Evolutionary conservation across 306 rosid species (phyloP), one percentile per base, ranked within the genome.

Genomic region (Malus sieversii): DNA sequence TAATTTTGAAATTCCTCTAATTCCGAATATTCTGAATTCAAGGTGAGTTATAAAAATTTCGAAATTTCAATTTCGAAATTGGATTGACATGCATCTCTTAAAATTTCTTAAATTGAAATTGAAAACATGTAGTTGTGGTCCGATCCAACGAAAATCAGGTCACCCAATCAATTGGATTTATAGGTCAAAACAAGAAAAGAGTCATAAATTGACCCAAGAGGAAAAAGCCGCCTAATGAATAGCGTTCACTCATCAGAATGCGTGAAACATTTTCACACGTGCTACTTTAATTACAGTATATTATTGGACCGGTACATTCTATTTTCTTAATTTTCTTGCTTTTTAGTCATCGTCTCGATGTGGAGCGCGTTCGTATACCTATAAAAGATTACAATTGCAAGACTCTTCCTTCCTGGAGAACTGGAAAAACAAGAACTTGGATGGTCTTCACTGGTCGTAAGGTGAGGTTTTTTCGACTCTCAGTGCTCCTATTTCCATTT

Each of bases 211-310:
- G 42, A 38, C 42, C 42, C 7, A 38, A 38, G 42, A 11, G 14
- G 8, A 40, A 78, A 18, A 13, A 15, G 85, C 85, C 88, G 76
- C 66, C 68, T 73, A 65, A 70, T 52, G 72, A 72, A 82, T 73
- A 85, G 81, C 66, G 66, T 58, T 11, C 42, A 16, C 48, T 33
- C 66, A 81, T 15, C 16, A 46, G 78, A 25, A 83, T 66, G 7
- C 72, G 6, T 48, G 25, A 22, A 70, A 48, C 64, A 38, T 45
- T 62, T 79, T 76, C 84, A 79, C 86, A 79, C 81, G 76, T 76
- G 81, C 66, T 58, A 71, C 23, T 60, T 2, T 12, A 48, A 16
- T 57, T 23, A 42, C 53, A 44, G 30, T 61, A 25, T 67, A 53
- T 42, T 52, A 58, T 42, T 57, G 19, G 14, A 64, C 57, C 55